Evolutionary conservation across 805 yeast species (phyloP).

Genomic region (Wickerhamiella kurtzmanii): DNA sequence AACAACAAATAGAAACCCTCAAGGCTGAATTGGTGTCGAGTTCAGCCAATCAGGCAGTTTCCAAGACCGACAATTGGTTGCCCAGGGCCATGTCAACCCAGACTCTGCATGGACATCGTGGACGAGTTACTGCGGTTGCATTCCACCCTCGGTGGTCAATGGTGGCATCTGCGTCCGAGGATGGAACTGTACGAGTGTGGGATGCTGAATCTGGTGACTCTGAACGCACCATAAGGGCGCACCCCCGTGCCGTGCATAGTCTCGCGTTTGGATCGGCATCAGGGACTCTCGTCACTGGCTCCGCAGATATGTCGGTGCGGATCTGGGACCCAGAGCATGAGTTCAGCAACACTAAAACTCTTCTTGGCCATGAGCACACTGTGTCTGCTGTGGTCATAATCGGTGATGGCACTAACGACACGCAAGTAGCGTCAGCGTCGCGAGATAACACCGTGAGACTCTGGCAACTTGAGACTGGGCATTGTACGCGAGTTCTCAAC

Average conservation of each 20-base stretch:
- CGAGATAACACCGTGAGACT: conserved; percentile 81
- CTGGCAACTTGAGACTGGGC: conserved; percentile 59
- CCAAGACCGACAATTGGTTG: conserved; percentile 39
- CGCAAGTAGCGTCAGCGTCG: conserved; percentile 53
- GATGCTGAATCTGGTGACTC: conserved; percentile 52
- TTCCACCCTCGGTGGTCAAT: conserved; percentile 67
- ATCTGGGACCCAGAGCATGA: conserved; percentile 50
- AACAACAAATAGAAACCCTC: conserved; percentile 40
- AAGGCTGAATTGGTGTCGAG: conserved; percentile 26
- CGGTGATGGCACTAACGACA: conserved; percentile 23
- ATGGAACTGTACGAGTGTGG: conserved; percentile 66
- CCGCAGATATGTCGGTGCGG: conserved; percentile 44
- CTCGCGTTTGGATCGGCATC: conserved; percentile 41
- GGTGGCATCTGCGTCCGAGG: conserved; percentile 51
- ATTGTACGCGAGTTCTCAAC: conserved; percentile 44
- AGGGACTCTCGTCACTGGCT: conserved; percentile 33
- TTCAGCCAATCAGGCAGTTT: background rate
- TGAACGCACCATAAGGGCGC: conserved; percentile 54
- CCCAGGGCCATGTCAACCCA: conserved; percentile 37
- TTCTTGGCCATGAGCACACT: conserved; percentile 81
- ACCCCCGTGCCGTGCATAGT: conserved; percentile 53
- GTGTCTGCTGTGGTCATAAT: conserved; percentile 50
- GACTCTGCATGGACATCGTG: conserved; percentile 40
- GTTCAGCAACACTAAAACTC: conserved; percentile 42
- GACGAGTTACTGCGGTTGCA: conserved; percentile 46